Base-by-base conservation (phyloP, 2,329 filamentous ascomycete species). In the Sarocladium brachiariae region DNA sequence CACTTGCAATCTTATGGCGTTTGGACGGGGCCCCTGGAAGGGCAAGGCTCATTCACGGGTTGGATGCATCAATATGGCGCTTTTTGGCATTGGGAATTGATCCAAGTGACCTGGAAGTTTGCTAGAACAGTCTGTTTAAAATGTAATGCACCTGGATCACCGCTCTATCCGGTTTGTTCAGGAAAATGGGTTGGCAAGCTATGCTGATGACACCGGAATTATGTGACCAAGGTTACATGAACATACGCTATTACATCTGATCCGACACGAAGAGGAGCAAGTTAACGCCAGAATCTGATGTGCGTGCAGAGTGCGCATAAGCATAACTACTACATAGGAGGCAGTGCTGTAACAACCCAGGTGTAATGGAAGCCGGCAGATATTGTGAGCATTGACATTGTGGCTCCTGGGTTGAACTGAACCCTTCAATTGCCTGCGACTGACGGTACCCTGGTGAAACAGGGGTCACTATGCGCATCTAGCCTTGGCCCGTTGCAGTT, bases 41-140 rank as follows among this genome's bases (percentile, higher is more conserved):
- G 43, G 18, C 3, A 31, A 19, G 31, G 27, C n/a, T 47, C n/a
- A n/a, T 45, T 30, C 27, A 33, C 25, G 4, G 25, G 27, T 13
- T 33, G 43, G 43, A 31, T 47, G 43, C 43, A 47, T 47, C 25
- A n/a, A 14, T 23, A 7, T 19, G 43, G 43, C 43, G 43, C 33
- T 47, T 11, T 33, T 43, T 9, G 11, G 8, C 8, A 39, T 23
- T 14, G 6, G 3, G 27, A n/a, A 10, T n/a, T 43, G 39, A 24
- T 5, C 4, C 13, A 18, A 8, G n/a, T 4, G 7, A 10, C 4
- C n/a, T 25, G 8, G 21, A 9, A 43, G 39, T 25, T 43, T 14
- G 23, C 11, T 43, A 43, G 39, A 43, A 43, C 21, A 16, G 23
- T 9, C 13, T 31, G n/a, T 39, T 39, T 8, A 39, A 4, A 39